A percentile compares a stretch with the other conserved stretches of the same genome.
Conservation (phyloP, 2,329 filamentous ascomycete genomes). For the Polytolypa hystricis region DNA sequence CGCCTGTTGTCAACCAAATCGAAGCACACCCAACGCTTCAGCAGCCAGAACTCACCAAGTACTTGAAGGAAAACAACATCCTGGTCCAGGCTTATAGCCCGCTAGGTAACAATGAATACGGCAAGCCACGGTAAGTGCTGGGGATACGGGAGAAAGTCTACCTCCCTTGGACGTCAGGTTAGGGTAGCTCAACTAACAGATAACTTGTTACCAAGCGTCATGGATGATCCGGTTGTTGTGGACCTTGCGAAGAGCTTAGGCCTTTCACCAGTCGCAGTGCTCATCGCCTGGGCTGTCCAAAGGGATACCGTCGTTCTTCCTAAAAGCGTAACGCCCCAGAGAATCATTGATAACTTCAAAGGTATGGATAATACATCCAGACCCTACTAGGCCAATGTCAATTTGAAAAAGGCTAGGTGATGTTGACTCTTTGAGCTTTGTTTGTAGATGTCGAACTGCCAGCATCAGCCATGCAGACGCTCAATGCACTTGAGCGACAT, state of each 20-base stretch:
- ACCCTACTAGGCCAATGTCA: no score
- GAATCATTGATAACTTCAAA: constrained; percentile 38
- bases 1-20: constrained; percentile 52
- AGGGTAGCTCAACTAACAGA: background rate
- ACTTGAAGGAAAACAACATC: constrained; percentile 43
- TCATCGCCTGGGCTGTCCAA: constrained; percentile 45
- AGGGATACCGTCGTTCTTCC: constrained; percentile 43
- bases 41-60: constrained; percentile 41
- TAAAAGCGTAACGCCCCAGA: constrained; percentile 41
- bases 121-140: constrained; percentile 34
- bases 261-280: constrained; percentile 44
- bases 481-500: constrained; percentile 6
- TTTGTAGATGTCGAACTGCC: constrained; percentile 6
- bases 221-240: constrained; percentile 48
- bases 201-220: constrained; percentile 29
- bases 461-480: constrained; percentile 4
- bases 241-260: constrained; percentile 50
- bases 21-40: constrained; percentile 55
- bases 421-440: background rate
- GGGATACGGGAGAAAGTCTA: no score
- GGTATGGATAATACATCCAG: no score
- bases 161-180: no score
- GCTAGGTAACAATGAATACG: constrained; percentile 44
- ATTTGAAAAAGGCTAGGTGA: no score
- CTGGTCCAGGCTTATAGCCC: constrained; percentile 50